These are phyloP conservation scores for Xylariaceae sp. DNA, from an alignment of 2,329 filamentous ascomycete species.

Conservation along the genomic window DNA sequence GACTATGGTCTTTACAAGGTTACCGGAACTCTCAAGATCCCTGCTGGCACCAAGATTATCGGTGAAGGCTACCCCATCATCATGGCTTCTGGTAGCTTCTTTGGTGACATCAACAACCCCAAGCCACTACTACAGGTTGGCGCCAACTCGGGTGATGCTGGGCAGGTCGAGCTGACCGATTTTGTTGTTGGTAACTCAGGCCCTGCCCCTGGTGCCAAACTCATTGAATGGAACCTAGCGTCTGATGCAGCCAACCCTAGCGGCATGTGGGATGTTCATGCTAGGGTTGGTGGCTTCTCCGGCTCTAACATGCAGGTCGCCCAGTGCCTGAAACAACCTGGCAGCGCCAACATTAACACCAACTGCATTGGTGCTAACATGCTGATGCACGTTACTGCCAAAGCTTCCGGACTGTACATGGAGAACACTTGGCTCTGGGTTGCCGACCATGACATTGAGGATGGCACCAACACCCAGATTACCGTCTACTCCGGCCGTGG, in stretches of 20 bases:
- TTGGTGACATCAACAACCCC: constrained; percentile 63
- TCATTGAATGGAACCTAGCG: constrained; percentile 77
- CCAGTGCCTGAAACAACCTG: constrained; percentile 66
- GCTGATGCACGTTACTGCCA: constrained; percentile 47
- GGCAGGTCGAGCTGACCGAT: constrained; percentile 74
- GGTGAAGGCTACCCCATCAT: constrained; percentile 49
- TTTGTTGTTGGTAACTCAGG: constrained; percentile 75
- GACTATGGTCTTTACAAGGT: constrained; percentile 63
- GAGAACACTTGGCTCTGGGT: constrained; percentile 56
- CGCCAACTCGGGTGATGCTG: constrained; percentile 61
- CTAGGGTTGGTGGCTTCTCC: constrained; percentile 74
- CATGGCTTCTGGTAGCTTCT: constrained; percentile 62
- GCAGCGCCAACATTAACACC: constrained; percentile 38
- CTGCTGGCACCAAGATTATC: constrained; percentile 47
- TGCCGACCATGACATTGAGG: constrained; percentile 63
- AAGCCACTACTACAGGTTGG: constrained; percentile 73
- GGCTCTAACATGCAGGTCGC: constrained; percentile 72
- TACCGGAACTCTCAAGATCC: constrained; percentile 54
- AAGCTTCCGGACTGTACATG: constrained; percentile 46
- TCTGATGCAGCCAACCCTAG: constrained; percentile 49
- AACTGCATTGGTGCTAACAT: constrained; percentile 49
- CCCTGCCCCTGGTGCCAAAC: constrained; percentile 68
- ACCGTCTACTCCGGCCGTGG: constrained; percentile 61
- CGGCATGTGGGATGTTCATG: constrained; percentile 78
- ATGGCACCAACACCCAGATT: constrained; percentile 54